These are phyloP conservation scores for Oryza rufipogon DNA, from an alignment of 176 grass and related monocot genomes.

Conservation along the genomic window DNA sequence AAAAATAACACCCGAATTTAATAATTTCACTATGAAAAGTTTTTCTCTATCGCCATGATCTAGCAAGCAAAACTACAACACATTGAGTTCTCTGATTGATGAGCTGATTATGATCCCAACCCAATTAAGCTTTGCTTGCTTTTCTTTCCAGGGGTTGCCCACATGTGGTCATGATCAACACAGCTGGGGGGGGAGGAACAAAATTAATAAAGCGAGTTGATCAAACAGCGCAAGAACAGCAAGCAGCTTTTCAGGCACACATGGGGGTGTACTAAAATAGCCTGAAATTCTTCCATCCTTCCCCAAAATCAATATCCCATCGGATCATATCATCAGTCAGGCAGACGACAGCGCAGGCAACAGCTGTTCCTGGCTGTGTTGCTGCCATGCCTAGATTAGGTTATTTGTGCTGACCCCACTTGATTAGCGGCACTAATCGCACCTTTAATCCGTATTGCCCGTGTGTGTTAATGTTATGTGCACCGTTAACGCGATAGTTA, in stretches of 20 bases:
- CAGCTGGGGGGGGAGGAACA: neutral
- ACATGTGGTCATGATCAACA: slow-evolving; percentile 23
- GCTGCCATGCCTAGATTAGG: neutral
- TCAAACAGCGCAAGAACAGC: slow-evolving; percentile 1
- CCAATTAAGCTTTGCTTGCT: neutral
- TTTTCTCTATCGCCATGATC: neutral
- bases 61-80: too few relatives aligned
- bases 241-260: neutral
- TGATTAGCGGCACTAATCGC: neutral
- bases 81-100: neutral
- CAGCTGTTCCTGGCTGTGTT: neutral
- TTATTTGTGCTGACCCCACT: neutral
- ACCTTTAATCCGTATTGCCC: neutral
- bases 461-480: neutral
- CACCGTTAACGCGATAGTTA: too few relatives aligned
- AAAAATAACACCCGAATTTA: accelerated
- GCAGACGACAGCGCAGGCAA: neutral
- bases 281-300: neutral
- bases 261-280: neutral
- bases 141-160: neutral
- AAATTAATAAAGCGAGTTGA: neutral
- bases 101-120: neutral
- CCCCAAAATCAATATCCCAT: neutral
- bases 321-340: neutral
- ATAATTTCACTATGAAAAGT: neutral